Evolutionary conservation across 768 basidiomycete species (phyloP).

Genomic region (Tricholoma flavovirens): DNA sequence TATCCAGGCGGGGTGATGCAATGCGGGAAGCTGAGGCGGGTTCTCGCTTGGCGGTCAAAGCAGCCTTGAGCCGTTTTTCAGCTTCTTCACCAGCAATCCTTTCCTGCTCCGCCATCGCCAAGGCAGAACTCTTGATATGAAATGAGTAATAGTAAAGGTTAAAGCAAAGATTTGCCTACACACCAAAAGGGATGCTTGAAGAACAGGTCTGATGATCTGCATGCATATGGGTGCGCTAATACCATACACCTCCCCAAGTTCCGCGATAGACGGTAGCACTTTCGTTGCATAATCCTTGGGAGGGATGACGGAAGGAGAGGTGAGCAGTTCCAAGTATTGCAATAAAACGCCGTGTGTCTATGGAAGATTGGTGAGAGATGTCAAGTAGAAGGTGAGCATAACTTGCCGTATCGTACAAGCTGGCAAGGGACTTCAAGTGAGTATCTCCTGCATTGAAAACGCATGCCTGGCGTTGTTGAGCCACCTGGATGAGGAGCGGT

Average conservation of each 20-base stretch:
- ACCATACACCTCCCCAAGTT: conserved; percentile 71
- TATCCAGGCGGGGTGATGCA: conserved; percentile 51
- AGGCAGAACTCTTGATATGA: conserved; percentile 45
- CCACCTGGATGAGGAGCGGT: conserved; percentile 86
- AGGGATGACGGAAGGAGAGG: conserved; percentile 60
- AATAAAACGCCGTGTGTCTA: conserved; percentile 84
- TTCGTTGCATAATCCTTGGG: conserved; percentile 69
- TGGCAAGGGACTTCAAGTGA: conserved; percentile 80
- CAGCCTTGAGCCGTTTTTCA: conserved; percentile 77
- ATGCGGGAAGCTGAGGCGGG: conserved; percentile 55
- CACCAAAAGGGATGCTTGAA: conserved; percentile 59
- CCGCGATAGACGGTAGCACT: conserved; percentile 67
- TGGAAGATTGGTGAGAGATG: conserved; percentile 26
- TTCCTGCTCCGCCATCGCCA: conserved; percentile 64
- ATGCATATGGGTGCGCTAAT: conserved; percentile 86
- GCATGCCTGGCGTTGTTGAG: conserved; percentile 85
- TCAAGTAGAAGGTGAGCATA: conserved; percentile 1
- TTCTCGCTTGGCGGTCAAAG: conserved; percentile 72
- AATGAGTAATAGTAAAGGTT: conserved; percentile 3
- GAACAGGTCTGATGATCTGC: conserved; percentile 86
- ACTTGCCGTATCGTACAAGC: conserved; percentile 85
- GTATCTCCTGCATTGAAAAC: conserved; percentile 69
- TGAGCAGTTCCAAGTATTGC: conserved; percentile 88
- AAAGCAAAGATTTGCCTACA: conserved; percentile 14
- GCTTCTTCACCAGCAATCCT: conserved; percentile 66